Evolutionary conservation across 2,329 filamentous ascomycete species (phyloP).

Genomic region (Apiospora arundinis): DNA sequence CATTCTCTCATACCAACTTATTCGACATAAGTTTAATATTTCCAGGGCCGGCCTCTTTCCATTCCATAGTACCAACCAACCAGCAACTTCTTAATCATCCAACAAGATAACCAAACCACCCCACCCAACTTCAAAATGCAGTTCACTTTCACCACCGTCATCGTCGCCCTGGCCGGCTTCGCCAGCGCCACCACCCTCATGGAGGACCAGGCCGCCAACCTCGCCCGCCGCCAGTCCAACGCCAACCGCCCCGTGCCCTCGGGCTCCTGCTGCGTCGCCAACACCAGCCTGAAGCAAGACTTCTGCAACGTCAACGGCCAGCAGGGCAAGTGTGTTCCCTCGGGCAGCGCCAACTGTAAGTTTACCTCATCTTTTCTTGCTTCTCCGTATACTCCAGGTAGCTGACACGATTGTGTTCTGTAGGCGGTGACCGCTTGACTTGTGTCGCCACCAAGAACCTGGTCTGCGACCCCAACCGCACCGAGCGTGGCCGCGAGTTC

Average conservation of each 20-base stretch:
- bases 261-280: conserved; percentile 44
- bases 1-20: conserved; percentile 14
- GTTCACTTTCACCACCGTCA: conserved; percentile 33
- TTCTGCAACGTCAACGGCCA: conserved; percentile 42
- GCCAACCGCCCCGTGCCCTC: conserved; percentile 41
- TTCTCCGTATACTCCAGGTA: not conserved
- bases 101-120: not conserved
- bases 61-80: not conserved
- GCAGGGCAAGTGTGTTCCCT: conserved; percentile 43
- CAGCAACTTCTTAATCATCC: not conserved
- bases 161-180: conserved; percentile 32
- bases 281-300: conserved; percentile 45
- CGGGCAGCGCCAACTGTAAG: conserved; percentile 44
- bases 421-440: conserved; percentile 34
- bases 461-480: conserved; percentile 35
- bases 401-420: not conserved
- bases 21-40: conserved; percentile 21
- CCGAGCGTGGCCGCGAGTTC: conserved; percentile 38
- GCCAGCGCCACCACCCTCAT: not conserved
- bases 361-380: conserved; percentile 18
- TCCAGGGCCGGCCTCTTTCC: conserved; percentile 19
- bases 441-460: conserved; percentile 38
- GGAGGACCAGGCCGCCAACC: conserved; percentile 33
- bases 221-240: conserved; percentile 40
- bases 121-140: conserved; percentile 36